phyloP scores from a whole-genome alignment of 2,329 filamentous ascomycete genomes.

The Diaporthe caulivora region DNA sequence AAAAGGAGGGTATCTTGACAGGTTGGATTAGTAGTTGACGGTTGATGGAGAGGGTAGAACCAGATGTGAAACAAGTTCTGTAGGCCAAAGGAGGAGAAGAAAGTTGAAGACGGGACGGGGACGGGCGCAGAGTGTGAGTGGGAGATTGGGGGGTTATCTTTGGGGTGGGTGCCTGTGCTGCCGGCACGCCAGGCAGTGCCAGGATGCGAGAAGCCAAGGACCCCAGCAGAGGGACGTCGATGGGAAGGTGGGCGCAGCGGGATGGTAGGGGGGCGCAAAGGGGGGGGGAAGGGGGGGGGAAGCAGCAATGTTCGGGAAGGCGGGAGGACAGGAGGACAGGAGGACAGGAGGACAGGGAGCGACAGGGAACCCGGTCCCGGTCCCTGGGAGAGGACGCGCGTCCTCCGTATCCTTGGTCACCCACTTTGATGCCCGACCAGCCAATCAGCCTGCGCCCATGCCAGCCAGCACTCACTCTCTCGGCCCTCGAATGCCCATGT shows the following conservation, averaged over 20 bases:
- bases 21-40: not conserved
- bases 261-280: not conserved
- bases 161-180: constrained; percentile 31
- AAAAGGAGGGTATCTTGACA: not conserved
- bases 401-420: constrained; percentile 22
- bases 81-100: not conserved
- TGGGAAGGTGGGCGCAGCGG: constrained; percentile 9
- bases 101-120: not conserved
- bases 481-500: not conserved
- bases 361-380: constrained; percentile 20
- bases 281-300: not conserved
- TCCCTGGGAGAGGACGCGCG: constrained; percentile 28
- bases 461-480: not conserved
- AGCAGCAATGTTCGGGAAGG: not conserved
- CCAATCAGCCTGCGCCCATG: constrained; percentile 24
- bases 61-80: constrained; percentile 8
- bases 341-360: constrained; percentile 3
- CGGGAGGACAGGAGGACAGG: constrained; percentile 9
- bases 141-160: constrained; percentile 30
- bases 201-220: not conserved
- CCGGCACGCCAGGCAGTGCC: not conserved
- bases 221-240: not conserved
- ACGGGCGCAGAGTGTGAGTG: constrained; percentile 6
- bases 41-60: not conserved
- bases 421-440: constrained; percentile 25